phyloP scores from a whole-genome alignment of 305 asterid genomes.

The Rubia tinctorum region DNA sequence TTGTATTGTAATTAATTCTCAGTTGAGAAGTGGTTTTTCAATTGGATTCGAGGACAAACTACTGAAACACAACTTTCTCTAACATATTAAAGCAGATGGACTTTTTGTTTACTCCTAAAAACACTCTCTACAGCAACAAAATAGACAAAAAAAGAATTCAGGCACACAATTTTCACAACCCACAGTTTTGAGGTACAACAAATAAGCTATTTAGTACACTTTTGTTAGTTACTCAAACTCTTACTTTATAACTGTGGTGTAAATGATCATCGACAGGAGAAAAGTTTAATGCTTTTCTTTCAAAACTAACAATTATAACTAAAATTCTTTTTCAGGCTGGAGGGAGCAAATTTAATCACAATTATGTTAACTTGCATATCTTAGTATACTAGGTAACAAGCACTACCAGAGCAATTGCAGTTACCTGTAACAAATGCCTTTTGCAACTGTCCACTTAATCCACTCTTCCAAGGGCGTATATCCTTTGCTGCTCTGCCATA shows the following conservation, averaged over 20 bases:
- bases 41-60: not conserved
- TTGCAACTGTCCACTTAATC: conserved; percentile 95
- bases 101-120: not conserved
- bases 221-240: too few species aligned
- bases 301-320: too few species aligned
- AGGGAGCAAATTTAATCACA: too few species aligned
- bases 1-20: not conserved
- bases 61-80: not conserved
- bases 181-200: too few species aligned
- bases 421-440: conserved; percentile 85
- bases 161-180: not conserved
- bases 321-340: not conserved
- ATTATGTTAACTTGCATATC: too few species aligned
- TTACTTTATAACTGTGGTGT: too few species aligned
- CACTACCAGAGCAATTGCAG: not conserved
- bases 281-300: too few species aligned
- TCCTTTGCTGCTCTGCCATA: conserved; percentile 59
- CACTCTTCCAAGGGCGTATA: conserved; percentile 89
- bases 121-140: not conserved
- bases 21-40: not conserved
- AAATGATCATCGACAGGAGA: too few species aligned
- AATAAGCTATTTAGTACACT: too few species aligned
- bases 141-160: not conserved
- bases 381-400: not conserved
- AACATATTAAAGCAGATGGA: not conserved